Base-by-base conservation (phyloP, 345 rosid genomes). In the Linum usitatissimum region DNA sequence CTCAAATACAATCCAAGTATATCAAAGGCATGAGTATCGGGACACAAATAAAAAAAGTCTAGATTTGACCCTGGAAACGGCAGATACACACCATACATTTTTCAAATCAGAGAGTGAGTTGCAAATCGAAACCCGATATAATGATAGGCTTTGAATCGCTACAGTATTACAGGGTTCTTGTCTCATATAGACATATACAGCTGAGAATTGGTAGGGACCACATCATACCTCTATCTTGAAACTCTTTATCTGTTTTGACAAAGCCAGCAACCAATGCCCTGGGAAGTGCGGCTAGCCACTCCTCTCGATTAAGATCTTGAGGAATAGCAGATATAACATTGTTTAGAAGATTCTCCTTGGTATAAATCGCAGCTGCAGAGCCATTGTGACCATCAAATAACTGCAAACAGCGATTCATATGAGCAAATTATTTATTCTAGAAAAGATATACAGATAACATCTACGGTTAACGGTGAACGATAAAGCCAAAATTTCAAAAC, bases 301-400 rank as follows among this genome's bases (percentile, higher is more conserved):
- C 91, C 18, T 91, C 96, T 36, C 83, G 77, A 9, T 81, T 84
- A 69, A 86, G 90, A 3, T 90, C 90, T 18, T 53, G 62, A 9
- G 96, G 90, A 71, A 91, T 79, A 53, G 96, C 96, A 70, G 86
- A 68, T 62, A 86, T 57, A 13, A 91, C 82, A 77, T 88, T 84
- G 65, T 70, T 77, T 67, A 88, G 69, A 45, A 91, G 69, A 74
- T 91, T 71, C 74, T 91, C 96, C 76, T 71, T 86, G 0, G 98
- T 81, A 72, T 63, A 88, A 62, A 91, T 75, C 31, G 98, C 96
- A 6, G 96, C 98, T 40, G 96, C 95, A 76, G 80, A 84, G 64
- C 98, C 98, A 69, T 88, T 88, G 67, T 88, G 98, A 40, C 98
- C 98, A 56, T 91, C 98, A 69, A 88, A 88, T 62, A 91, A 78